A percentile compares a stretch with the other conserved stretches of the same genome.
phyloP scores from a whole-genome alignment of 2,329 filamentous ascomycete genomes.

The Hawksworthiomyces lignivorus region DNA sequence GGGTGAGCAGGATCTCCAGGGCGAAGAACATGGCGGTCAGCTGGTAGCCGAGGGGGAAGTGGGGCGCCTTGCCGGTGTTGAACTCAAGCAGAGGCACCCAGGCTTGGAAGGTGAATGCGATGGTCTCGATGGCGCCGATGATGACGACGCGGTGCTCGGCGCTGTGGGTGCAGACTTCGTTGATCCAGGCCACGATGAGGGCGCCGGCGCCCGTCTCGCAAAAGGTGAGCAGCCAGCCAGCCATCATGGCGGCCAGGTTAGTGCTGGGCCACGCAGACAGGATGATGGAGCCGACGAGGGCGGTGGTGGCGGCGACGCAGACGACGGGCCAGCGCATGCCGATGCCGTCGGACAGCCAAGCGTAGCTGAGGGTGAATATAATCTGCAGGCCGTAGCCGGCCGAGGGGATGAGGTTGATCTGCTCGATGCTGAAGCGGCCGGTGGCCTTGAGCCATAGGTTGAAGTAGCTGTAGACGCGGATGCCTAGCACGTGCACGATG shows the following conservation, averaged over 20 bases:
- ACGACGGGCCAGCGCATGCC: constrained; percentile 32
- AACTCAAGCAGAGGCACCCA: constrained; percentile 4
- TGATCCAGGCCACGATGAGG: constrained; percentile 29
- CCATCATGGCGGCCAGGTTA: constrained; percentile 25
- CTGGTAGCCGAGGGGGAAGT: too few relatives aligned
- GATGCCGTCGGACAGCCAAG: constrained; percentile 29
- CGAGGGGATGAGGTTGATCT: constrained; percentile 20
- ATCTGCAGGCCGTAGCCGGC: constrained; percentile 24
- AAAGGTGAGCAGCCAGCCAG: constrained; percentile 30
- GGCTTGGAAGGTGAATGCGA: neutral
- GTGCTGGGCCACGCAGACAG: constrained; percentile 26
- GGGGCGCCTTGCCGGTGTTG: too few relatives aligned
- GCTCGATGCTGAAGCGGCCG: constrained; percentile 16
- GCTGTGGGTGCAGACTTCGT: constrained; percentile 10
- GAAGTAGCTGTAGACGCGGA: neutral
- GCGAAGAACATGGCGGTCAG: too few relatives aligned
- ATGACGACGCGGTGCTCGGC: constrained; percentile 35
- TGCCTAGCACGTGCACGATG: constrained; percentile 17
- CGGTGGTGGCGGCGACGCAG: constrained; percentile 20
- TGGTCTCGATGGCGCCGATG: constrained; percentile 25
- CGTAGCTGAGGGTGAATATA: constrained; percentile 26
- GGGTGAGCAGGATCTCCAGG: too few relatives aligned
- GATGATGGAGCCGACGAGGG: constrained; percentile 19
- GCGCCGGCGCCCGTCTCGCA: constrained; percentile 25
- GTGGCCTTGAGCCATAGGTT: neutral